Conservation (phyloP, 768 basidiomycete genomes). For the Tricholoma terreum region DNA sequence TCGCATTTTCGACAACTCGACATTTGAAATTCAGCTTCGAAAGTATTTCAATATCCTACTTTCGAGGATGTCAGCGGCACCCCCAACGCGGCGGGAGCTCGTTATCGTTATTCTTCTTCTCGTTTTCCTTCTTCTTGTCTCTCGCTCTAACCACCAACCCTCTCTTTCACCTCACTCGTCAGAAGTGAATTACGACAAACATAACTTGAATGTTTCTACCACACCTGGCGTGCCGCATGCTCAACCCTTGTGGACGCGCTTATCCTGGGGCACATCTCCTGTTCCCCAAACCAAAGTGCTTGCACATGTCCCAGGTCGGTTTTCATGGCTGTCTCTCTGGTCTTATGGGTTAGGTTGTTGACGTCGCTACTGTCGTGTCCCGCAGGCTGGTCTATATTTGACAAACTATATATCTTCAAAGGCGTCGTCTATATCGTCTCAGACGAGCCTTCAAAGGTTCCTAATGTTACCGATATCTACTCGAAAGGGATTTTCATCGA, state of each 20-base stretch:
- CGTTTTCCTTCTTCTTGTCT: slow-evolving; percentile 44
- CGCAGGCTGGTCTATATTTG: slow-evolving; percentile 88
- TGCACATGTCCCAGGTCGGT: slow-evolving; percentile 71
- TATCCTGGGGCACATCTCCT: slow-evolving; percentile 35
- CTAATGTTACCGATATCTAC: slow-evolving; percentile 63
- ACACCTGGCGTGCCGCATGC: slow-evolving; percentile 9
- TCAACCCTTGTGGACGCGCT: slow-evolving; percentile 21
- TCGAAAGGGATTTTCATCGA: slow-evolving; percentile 64
- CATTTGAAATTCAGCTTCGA: neutral
- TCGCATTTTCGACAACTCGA: too few relatives aligned
- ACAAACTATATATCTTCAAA: slow-evolving; percentile 76
- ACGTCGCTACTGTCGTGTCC: neutral
- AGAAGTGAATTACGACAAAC: slow-evolving; percentile 2
- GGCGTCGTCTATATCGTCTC: slow-evolving; percentile 83
- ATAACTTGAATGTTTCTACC: slow-evolving; percentile 7
- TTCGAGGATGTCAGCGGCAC: slow-evolving; percentile 26
- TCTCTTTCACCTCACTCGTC: slow-evolving; percentile 8
- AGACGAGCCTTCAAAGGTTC: slow-evolving; percentile 63
- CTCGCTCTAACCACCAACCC: slow-evolving; percentile 16
- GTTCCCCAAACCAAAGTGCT: slow-evolving; percentile 65
- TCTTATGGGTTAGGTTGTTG: neutral
- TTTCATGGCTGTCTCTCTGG: neutral
- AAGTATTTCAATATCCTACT: too few relatives aligned
- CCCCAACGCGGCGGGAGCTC: slow-evolving; percentile 57
- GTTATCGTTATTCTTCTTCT: slow-evolving; percentile 49